These are phyloP conservation scores for Trametes maxima DNA, from an alignment of 768 basidiomycete species.

Conservation along the genomic window DNA sequence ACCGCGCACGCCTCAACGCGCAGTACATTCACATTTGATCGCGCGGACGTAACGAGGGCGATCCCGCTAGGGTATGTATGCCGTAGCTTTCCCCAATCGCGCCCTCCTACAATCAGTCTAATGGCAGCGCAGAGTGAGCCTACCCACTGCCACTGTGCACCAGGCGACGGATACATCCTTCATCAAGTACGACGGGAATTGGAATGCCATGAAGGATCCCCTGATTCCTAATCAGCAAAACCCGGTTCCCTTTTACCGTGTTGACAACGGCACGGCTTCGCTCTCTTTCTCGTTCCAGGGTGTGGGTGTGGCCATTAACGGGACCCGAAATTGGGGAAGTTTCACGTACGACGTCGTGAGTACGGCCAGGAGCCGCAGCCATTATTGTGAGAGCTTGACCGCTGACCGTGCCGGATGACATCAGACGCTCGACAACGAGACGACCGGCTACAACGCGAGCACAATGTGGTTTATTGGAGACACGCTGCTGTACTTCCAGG, in stretches of 20 bases:
- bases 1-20: constrained; percentile 39
- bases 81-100: neutral
- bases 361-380: neutral
- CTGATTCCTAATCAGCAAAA: constrained; percentile 24
- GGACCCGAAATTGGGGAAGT: constrained; percentile 28
- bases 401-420: constrained; percentile 43
- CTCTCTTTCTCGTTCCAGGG: constrained; percentile 48
- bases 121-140: neutral
- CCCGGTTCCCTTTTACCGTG: constrained; percentile 28
- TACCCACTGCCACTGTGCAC: constrained; percentile 31
- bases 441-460: constrained; percentile 46
- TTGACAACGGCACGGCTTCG: constrained; percentile 43
- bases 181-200: constrained; percentile 50
- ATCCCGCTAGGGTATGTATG: constrained; percentile 12
- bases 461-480: constrained; percentile 42
- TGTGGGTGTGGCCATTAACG: constrained; percentile 20
- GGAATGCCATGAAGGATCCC: constrained; percentile 39
- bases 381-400: constrained; percentile 46
- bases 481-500: constrained; percentile 64
- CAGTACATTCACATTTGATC: constrained; percentile 45
- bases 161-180: constrained; percentile 45
- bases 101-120: neutral
- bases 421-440: constrained; percentile 44
- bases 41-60: constrained; percentile 50
- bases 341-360: constrained; percentile 33